Evolutionary conservation across 331 rosid species (phyloP), one percentile per base, ranked within the genome.

Genomic region (Stylosanthes scabra): DNA sequence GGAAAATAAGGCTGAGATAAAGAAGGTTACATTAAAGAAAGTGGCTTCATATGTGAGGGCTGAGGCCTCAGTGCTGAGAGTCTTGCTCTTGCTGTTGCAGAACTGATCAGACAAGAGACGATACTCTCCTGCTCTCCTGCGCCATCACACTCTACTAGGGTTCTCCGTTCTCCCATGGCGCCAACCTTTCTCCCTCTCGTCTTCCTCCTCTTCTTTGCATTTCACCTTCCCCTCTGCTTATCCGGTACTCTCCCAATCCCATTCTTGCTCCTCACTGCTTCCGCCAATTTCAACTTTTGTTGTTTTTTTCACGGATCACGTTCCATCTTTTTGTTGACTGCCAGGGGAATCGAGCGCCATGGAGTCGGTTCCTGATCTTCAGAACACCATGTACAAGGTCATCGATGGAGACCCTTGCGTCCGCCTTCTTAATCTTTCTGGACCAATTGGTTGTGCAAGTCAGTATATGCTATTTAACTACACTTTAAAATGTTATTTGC

Each of bases 331-430:
- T 54, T 27, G 34, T 54, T 40, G 64, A 37, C 40, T 50, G 42
- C 47, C 76, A 85, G 91, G 80, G 41, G 75, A 83, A 66, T 77
- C 89, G 40, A 78, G 74, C 71, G 71, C 81, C 69, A 84, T 93
- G 87, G 92, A 90, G 76, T 93, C 98, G 11, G 98, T 93, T 75
- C 98, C 98, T 2, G 98, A 93, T 85, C 97, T 93, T 72, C 93
- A 87, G 77, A 87, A 80, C 77, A 86, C 94, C 14, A 93, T 93
- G 97, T 93, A 93, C 81, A 81, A 82, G 55, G 78, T 70, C 44
- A 82, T 91, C 59, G 90, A 82, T 41, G 93, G 89, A 46, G 79
- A 34, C 84, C 97, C 98, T 54, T 93, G 98, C 62, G 96, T 93
- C 10, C 89, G 96, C 40, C 68, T 93, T 57, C 83, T 93, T 5